Conservation (phyloP, 73 alveolate species). For the Tetrahymena malaccensis region DNA sequence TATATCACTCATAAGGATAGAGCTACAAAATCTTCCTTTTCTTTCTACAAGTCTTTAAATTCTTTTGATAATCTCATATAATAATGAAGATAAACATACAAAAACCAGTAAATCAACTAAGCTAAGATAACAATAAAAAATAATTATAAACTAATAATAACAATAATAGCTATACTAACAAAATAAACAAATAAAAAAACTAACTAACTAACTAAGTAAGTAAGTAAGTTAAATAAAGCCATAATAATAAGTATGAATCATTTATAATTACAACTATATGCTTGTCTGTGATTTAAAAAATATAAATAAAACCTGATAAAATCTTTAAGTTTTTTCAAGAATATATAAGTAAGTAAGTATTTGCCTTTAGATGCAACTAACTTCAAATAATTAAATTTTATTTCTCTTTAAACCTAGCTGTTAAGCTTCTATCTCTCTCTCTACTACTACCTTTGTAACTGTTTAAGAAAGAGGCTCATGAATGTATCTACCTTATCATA, state of each 20-base stretch:
- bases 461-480: no score
- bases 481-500: no score
- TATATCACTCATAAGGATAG: neutral
- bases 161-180: neutral
- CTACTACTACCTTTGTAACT: neutral
- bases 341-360: neutral
- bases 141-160: neutral
- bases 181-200: neutral
- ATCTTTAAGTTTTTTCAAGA: neutral
- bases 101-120: neutral
- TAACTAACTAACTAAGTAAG: neutral
- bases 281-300: neutral
- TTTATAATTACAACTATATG: neutral
- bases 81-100: neutral
- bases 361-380: neutral
- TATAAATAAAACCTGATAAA: neutral
- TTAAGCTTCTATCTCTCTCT: neutral
- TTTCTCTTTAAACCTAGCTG: neutral
- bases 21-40: neutral
- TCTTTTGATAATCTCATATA: neutral
- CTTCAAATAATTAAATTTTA: neutral
- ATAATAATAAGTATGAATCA: neutral
- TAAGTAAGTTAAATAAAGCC: no score
- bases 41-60: neutral
- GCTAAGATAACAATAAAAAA: neutral